Evolutionary conservation across 2,329 filamentous ascomycete genomes (phyloP).

Genomic region (Raffaelea arxii): DNA sequence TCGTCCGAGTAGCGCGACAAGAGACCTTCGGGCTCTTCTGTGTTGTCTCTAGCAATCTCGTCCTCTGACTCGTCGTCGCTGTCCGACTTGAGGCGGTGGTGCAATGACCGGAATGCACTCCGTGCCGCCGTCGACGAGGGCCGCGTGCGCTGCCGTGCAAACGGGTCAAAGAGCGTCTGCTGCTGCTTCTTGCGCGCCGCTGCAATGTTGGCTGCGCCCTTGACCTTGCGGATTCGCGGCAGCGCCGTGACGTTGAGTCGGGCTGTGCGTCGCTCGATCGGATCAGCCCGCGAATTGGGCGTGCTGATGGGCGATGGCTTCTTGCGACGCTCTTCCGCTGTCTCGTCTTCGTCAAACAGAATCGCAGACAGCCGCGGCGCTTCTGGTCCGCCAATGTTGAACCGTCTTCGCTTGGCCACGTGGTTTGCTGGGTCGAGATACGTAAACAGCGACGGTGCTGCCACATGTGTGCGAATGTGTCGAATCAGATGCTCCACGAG

Average conservation of each 20-base stretch:
- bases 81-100: slow-evolving; percentile 66
- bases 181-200: slow-evolving; percentile 50
- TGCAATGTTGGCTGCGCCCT: slow-evolving; percentile 36
- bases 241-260: slow-evolving; percentile 53
- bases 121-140: slow-evolving; percentile 34
- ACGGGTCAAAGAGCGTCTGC: slow-evolving; percentile 58
- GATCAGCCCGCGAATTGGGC: slow-evolving; percentile 53
- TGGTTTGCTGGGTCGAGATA: slow-evolving; percentile 79
- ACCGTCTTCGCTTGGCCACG: slow-evolving; percentile 63
- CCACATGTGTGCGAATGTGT: slow-evolving; percentile 81
- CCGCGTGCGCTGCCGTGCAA: slow-evolving; percentile 46
- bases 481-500: slow-evolving; percentile 78
- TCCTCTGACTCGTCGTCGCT: slow-evolving; percentile 87
- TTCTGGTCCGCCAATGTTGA: slow-evolving; percentile 65
- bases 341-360: slow-evolving; percentile 41
- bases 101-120: slow-evolving; percentile 66
- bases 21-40: slow-evolving; percentile 78
- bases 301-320: slow-evolving; percentile 47
- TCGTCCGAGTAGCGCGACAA: slow-evolving; percentile 33
- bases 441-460: slow-evolving; percentile 68
- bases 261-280: slow-evolving; percentile 49
- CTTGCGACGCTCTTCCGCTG: slow-evolving; percentile 41
- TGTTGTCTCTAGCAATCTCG: slow-evolving; percentile 64
- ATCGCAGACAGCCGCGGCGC: slow-evolving; percentile 41
- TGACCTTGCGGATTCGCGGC: slow-evolving; percentile 65